Percentiles rank a stretch among this genome's conserved stretches.
These are phyloP conservation scores for Dothideomycetidae sp. DNA, from an alignment of 2,329 filamentous ascomycete genomes.

Conservation along the genomic window DNA sequence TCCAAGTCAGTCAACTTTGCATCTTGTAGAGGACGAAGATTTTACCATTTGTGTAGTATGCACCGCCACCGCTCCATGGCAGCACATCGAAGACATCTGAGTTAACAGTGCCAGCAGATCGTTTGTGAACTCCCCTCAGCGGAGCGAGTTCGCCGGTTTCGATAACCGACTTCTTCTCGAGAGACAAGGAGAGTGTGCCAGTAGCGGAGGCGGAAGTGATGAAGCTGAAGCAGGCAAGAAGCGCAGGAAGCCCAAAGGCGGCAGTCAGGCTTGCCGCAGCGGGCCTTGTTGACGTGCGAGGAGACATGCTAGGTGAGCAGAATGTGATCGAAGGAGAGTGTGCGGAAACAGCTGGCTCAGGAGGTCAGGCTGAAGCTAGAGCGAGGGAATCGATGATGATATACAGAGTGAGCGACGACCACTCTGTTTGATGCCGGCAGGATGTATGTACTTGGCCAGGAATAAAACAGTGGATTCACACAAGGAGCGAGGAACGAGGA, in stretches of 20 bases:
- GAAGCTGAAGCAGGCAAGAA: not conserved
- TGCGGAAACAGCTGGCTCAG: too few relatives aligned
- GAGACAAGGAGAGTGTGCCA: conserved; percentile 3
- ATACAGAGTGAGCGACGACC: too few relatives aligned
- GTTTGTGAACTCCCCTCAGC: conserved; percentile 23
- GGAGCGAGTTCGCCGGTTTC: conserved; percentile 30
- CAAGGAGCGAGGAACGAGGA: too few relatives aligned
- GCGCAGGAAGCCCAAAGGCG: too few relatives aligned
- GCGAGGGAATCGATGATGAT: too few relatives aligned
- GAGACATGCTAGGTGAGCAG: too few relatives aligned
- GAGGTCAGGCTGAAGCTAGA: too few relatives aligned
- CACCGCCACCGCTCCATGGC: conserved; percentile 20
- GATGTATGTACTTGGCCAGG: too few relatives aligned
- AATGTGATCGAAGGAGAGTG: too few relatives aligned
- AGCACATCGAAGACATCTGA: conserved; percentile 20
- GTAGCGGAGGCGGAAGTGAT: not conserved
- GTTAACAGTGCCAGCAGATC: conserved; percentile 13
- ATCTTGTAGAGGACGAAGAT: not conserved
- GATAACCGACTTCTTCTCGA: conserved; percentile 12
- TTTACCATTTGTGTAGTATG: conserved; percentile 22
- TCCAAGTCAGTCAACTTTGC: not conserved
- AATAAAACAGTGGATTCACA: too few relatives aligned
- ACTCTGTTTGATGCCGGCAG: too few relatives aligned
- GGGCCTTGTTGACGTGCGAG: not conserved
- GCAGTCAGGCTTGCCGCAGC: not conserved